Evolutionary conservation across 2,329 filamentous ascomycete species (phyloP).

Genomic region (Cytospora mali): DNA sequence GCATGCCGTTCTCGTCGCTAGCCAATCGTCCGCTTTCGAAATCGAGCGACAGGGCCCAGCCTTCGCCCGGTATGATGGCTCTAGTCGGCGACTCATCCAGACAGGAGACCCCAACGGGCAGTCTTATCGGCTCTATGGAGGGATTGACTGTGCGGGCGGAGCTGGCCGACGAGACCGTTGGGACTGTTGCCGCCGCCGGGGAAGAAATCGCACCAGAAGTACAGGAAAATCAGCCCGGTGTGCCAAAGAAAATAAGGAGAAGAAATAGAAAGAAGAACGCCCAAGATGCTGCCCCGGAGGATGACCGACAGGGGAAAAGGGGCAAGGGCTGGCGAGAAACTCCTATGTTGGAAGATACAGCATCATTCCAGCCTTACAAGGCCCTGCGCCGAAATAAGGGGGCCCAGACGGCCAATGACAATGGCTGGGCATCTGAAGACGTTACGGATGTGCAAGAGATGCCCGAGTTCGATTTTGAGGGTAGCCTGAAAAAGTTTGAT

Average conservation of each 20-base stretch:
- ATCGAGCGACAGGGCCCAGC: constrained; percentile 10
- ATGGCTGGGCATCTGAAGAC: constrained; percentile 94
- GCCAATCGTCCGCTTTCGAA: constrained; percentile 7
- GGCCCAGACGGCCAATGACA: constrained; percentile 53
- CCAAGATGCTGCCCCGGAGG: constrained; percentile 35
- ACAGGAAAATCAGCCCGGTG: constrained; percentile 31
- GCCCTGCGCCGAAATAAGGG: constrained; percentile 61
- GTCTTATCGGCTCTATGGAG: constrained; percentile 31
- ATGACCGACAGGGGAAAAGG: constrained; percentile 35
- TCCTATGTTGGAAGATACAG: constrained; percentile 60
- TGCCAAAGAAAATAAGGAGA: constrained; percentile 36
- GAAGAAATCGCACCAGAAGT: constrained; percentile 30
- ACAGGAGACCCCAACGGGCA: constrained; percentile 30
- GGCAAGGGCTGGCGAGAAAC: constrained; percentile 63
- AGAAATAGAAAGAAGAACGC: constrained; percentile 38
- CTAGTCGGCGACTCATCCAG: constrained; percentile 20
- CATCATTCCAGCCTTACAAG: constrained; percentile 65
- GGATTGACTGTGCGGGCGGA: constrained; percentile 31
- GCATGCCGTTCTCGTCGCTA: constrained; percentile 25
- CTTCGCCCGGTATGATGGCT: constrained; percentile 21
- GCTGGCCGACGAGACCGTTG: constrained; percentile 31
- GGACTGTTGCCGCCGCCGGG: constrained; percentile 25
- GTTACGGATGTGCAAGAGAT: constrained; percentile 92
- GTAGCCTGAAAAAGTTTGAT: constrained; percentile 90
- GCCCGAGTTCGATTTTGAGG: constrained; percentile 92